Conservation (phyloP, 306 rosid species). For the Hippophae gyantsensis region DNA sequence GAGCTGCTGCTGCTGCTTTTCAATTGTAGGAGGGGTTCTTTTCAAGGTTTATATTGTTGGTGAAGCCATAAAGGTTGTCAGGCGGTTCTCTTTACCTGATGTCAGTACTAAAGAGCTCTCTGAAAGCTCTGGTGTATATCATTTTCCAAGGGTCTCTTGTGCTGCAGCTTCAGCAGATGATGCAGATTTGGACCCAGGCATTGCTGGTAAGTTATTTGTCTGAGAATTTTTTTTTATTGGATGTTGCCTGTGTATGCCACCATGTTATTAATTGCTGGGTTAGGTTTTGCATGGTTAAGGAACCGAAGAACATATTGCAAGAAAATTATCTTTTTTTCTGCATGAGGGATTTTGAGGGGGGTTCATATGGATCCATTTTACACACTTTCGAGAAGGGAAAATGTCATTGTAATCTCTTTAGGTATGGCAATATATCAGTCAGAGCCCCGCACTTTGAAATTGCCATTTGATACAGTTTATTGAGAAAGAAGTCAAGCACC, state of each 20-base stretch:
- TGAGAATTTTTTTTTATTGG: not conserved
- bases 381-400: too few species aligned
- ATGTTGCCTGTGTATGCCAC: not conserved
- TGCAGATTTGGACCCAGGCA: slow-evolving; percentile 77
- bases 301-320: not conserved
- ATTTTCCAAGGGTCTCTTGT: slow-evolving; percentile 81
- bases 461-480: too few species aligned
- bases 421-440: too few species aligned
- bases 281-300: not conserved
- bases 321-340: not conserved
- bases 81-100: slow-evolving; percentile 88
- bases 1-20: slow-evolving; percentile 9
- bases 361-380: not conserved
- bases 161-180: slow-evolving; percentile 97
- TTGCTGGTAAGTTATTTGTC: slow-evolving; percentile 54
- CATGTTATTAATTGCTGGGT: not conserved
- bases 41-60: slow-evolving; percentile 89
- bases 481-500: too few species aligned
- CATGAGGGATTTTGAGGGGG: not conserved
- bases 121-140: slow-evolving; percentile 54
- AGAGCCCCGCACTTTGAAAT: too few species aligned
- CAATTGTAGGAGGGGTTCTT: slow-evolving; percentile 70
- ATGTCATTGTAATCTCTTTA: too few species aligned
- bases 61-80: slow-evolving; percentile 84
- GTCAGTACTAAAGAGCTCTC: slow-evolving; percentile 66